These are phyloP conservation scores for Exophiala sideris DNA, from an alignment of 2,329 filamentous ascomycete species.

Conservation along the genomic window DNA sequence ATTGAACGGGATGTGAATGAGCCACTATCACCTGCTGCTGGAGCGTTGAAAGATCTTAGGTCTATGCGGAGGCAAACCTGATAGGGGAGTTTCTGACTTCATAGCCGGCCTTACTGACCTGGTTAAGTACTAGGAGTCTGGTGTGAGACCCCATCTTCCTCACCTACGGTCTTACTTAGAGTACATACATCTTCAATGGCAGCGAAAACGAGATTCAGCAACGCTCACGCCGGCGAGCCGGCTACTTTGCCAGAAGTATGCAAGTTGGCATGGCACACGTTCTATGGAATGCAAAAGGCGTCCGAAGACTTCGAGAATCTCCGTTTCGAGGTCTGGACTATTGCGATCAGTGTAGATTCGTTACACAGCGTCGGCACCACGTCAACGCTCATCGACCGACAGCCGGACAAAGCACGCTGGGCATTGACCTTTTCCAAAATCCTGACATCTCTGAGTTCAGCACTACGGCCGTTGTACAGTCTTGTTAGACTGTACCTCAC, in stretches of 20 bases:
- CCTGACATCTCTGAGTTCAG: conserved; percentile 15
- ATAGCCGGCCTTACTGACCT: too few relatives aligned
- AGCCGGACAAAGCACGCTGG: conserved; percentile 21
- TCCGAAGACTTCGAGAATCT: conserved; percentile 26
- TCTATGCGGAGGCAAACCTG: too few relatives aligned
- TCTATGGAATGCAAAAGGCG: conserved; percentile 25
- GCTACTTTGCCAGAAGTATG: conserved; percentile 20
- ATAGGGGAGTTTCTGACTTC: too few relatives aligned
- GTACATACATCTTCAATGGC: conserved; percentile 10
- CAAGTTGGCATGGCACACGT: conserved; percentile 25
- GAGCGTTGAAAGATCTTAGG: too few relatives aligned
- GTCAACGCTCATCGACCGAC: conserved; percentile 21
- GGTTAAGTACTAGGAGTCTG: too few relatives aligned
- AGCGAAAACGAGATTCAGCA: conserved; percentile 14
- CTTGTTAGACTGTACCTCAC: conserved; percentile 20
- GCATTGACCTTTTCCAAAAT: conserved; percentile 24
- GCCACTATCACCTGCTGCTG: too few relatives aligned
- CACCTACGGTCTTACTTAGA: background rate
- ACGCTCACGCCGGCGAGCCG: conserved; percentile 1
- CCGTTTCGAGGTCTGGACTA: conserved; percentile 25
- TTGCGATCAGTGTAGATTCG: conserved; percentile 23
- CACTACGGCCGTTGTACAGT: conserved; percentile 19
- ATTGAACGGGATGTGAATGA: too few relatives aligned
- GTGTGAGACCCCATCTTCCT: too few relatives aligned
- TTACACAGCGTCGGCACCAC: conserved; percentile 24